Percentiles rank a stretch among this genome's conserved stretches.
phyloP scores from a whole-genome alignment of 2,329 filamentous ascomycete genomes.

The Hypoxylon sp. region DNA sequence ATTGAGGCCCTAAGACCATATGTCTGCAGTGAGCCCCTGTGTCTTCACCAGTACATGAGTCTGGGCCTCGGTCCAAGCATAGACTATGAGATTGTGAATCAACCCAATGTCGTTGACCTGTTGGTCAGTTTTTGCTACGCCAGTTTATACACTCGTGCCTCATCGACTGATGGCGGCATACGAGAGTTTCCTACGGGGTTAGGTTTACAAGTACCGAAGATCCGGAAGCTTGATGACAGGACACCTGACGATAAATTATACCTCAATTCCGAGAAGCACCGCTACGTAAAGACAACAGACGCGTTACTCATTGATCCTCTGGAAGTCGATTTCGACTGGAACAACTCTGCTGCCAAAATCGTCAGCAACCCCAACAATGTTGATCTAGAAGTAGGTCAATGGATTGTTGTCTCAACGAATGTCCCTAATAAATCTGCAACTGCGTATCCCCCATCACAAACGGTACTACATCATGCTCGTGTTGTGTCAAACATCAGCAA shows the following conservation, averaged over 20 bases:
- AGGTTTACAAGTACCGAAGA: conserved; percentile 50
- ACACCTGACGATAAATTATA: background rate
- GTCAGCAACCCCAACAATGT: background rate
- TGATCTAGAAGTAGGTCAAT: conserved; percentile 44
- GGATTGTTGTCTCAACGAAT: conserved; percentile 46
- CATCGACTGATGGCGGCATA: conserved; percentile 54
- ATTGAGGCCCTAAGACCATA: conserved; percentile 83
- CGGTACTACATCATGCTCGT: conserved; percentile 48
- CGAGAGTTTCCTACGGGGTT: conserved; percentile 63
- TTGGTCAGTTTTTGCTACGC: conserved; percentile 85
- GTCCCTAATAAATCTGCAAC: background rate
- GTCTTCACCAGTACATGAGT: conserved; percentile 89
- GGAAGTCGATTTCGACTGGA: conserved; percentile 38
- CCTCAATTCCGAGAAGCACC: no score
- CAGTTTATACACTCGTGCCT: conserved; percentile 63
- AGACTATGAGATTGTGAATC: conserved; percentile 84
- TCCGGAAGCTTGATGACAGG: conserved; percentile 14
- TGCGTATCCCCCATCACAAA: no score
- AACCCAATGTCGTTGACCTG: conserved; percentile 87
- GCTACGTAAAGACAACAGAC: background rate
- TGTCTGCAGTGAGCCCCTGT: conserved; percentile 82
- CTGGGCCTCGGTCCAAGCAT: conserved; percentile 89
- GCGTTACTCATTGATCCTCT: conserved; percentile 46
- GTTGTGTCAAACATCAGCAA: conserved; percentile 23
- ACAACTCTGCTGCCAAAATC: conserved; percentile 28